These are phyloP conservation scores for Deuterostichococcus epilithicus DNA, from an alignment of 139 green algal genomes.

Conservation along the genomic window DNA sequence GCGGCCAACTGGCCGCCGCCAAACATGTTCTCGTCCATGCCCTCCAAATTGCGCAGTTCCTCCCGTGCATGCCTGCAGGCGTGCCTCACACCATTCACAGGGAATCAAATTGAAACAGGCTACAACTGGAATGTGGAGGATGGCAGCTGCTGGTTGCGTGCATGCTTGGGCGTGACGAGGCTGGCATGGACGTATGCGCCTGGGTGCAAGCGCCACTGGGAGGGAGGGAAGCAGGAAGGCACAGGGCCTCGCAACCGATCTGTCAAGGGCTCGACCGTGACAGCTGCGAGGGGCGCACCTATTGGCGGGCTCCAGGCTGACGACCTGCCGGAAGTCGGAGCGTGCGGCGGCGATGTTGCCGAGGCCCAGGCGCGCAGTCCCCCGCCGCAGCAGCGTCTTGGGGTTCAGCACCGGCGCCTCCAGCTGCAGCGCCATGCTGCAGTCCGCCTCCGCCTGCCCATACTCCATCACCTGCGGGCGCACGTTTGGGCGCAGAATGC, in stretches of 20 bases:
- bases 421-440: conserved; percentile 32
- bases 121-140: no score
- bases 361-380: conserved; percentile 27
- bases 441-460: conserved; percentile 40
- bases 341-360: conserved; percentile 12
- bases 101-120: no score
- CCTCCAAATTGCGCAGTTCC: conserved; percentile 33
- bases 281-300: conserved; percentile 7
- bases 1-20: neutral
- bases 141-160: no score
- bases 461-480: conserved; percentile 19
- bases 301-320: conserved; percentile 48
- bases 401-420: conserved; percentile 25
- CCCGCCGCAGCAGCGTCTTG: conserved; percentile 47
- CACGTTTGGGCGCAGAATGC: neutral
- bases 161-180: no score
- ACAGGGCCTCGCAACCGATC: no score
- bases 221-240: no score
- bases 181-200: no score
- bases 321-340: conserved; percentile 41
- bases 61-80: conserved; percentile 31
- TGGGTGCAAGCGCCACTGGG: no score
- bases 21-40: conserved; percentile 6
- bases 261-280: no score
- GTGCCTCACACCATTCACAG: no score